phyloP scores from a whole-genome alignment of 768 basidiomycete species.

The Lactifluus hygrophoroides region DNA sequence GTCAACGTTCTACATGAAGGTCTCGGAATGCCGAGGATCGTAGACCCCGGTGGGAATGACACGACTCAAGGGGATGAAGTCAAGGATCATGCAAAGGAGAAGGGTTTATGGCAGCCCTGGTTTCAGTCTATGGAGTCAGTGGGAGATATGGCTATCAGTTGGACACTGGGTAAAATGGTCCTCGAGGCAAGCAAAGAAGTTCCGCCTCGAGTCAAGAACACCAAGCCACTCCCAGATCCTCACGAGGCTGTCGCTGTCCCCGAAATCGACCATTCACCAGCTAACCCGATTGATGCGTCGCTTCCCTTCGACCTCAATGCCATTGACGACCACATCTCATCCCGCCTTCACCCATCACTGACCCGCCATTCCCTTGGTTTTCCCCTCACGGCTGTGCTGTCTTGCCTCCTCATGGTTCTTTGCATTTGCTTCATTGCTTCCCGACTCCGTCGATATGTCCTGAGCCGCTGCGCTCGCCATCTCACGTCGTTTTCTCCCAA shows the following conservation, averaged over 20 bases:
- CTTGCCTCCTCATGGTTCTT: slow-evolving; percentile 41
- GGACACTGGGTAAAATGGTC: slow-evolving; percentile 99
- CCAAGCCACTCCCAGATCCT: slow-evolving; percentile 62
- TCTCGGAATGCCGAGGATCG: slow-evolving; percentile 85
- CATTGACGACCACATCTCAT: slow-evolving; percentile 54
- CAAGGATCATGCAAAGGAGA: slow-evolving; percentile 64
- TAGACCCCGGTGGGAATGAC: slow-evolving; percentile 75
- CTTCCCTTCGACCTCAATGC: slow-evolving; percentile 45
- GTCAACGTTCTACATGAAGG: slow-evolving; percentile 95
- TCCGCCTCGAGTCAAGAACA: slow-evolving; percentile 36
- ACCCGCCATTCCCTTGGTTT: slow-evolving; percentile 62
- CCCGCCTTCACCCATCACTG: slow-evolving; percentile 58
- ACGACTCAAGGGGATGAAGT: slow-evolving; percentile 65
- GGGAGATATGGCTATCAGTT: slow-evolving; percentile 87
- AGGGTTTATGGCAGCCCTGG: slow-evolving; percentile 72
- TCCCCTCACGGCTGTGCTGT: slow-evolving; percentile 54
- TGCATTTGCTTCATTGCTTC: slow-evolving; percentile 38
- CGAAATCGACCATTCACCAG: slow-evolving; percentile 40
- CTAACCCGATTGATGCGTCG: slow-evolving; percentile 57
- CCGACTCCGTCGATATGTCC: slow-evolving; percentile 52
- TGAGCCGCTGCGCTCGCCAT: slow-evolving; percentile 32
- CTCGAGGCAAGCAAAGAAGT: slow-evolving; percentile 91
- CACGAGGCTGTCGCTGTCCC: slow-evolving; percentile 21
- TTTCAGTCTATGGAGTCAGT: slow-evolving; percentile 95
- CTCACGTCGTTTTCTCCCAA: slow-evolving; percentile 13